Evolutionary conservation across 2,329 filamentous ascomycete genomes (phyloP), one percentile per base, ranked within the genome.

Genomic region (Myriangium duriaei): DNA sequence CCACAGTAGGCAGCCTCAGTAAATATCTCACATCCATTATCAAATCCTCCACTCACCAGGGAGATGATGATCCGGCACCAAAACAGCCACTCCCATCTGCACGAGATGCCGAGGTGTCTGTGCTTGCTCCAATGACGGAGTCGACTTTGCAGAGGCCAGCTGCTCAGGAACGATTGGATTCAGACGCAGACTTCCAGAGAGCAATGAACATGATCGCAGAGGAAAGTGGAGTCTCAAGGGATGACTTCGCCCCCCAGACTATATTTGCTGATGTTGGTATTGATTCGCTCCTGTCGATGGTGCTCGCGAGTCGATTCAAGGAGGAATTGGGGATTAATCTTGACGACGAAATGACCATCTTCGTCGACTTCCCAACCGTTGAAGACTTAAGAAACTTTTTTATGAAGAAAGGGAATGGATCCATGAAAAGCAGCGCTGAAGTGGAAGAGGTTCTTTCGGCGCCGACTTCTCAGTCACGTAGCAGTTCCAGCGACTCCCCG

Each of bases 221-320:
- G 36, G 55, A 55, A 39, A 51, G 43, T 21, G 55, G 52, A 2
- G 24, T 56, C 17, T 45, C 45, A 17, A 28, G 48, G 4, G 40
- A 34, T n/a, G 52, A 52, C 15, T 39, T 58, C 14, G 51, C 45
- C 11, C 49, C 53, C 24, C 46, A 49, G 19, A 42, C 45, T 15
- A 35, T 19, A n/a, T 51, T 55, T 30, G 43, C 40, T n/a, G 50
- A 54, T 28, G 30, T 50, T 14, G 51, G 52, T 10, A 37, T 55
- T 9, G 51, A 55, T 38, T 52, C 49, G 21, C 44, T 55, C 5
- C 33, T 21, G 26, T 29, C 7, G 35, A 37, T 14, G 26, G 28
- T 19, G 35, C 41, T 13, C 31, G 39, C 37, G 1, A 39, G 39
- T 13, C 37, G 47, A 16, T 46, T 52, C 32, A 26, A 38, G 18